These are phyloP conservation scores for Luffa aegyptiaca DNA, from an alignment of 306 rosid genomes.

Conservation along the genomic window DNA sequence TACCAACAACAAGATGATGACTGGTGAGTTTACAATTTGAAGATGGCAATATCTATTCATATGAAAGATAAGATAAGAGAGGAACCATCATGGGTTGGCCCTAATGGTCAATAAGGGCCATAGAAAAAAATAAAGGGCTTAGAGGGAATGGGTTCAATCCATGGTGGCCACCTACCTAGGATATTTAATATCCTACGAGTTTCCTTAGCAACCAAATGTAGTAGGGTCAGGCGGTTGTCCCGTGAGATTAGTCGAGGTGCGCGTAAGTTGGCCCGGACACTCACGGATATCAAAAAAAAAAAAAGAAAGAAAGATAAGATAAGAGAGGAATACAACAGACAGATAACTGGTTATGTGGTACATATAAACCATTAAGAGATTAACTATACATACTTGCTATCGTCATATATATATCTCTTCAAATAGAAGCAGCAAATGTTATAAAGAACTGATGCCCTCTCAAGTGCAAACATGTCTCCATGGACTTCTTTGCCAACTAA, in stretches of 20 bases:
- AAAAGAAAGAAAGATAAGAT: background rate
- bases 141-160: too few species aligned
- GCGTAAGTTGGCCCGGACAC: too few species aligned
- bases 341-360: background rate
- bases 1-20: background rate
- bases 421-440: constrained; percentile 57
- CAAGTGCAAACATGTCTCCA: constrained; percentile 60
- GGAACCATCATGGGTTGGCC: too few species aligned
- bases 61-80: background rate
- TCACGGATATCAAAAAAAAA: too few species aligned
- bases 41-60: background rate
- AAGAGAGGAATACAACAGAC: background rate
- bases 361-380: background rate
- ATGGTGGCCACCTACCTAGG: too few species aligned
- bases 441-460: constrained; percentile 63
- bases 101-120: too few species aligned
- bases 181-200: too few species aligned
- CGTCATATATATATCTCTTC: constrained; percentile 27
- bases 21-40: background rate
- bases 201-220: too few species aligned
- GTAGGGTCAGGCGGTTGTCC: too few species aligned
- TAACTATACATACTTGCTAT: constrained; percentile 37
- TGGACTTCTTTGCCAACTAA: constrained; percentile 53
- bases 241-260: too few species aligned
- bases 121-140: too few species aligned